These are phyloP conservation scores for Exophiala viscosa DNA, from an alignment of 2,329 filamentous ascomycete species.

Conservation along the genomic window DNA sequence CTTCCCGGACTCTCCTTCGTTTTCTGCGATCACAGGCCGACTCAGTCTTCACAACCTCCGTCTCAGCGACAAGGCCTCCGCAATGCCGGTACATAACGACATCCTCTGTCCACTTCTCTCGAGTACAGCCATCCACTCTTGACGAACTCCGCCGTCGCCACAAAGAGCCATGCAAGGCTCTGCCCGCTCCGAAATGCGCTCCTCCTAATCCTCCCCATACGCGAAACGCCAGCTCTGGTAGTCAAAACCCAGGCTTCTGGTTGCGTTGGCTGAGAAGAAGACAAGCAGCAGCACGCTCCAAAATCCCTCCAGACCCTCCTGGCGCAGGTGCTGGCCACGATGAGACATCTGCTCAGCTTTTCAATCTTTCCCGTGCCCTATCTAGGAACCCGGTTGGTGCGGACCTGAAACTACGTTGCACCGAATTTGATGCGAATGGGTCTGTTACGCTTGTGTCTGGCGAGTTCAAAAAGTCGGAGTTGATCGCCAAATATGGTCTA, in stretches of 20 bases:
- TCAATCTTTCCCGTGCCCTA: constrained; percentile 63
- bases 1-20: constrained; percentile 60
- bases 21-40: constrained; percentile 71
- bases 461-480: constrained; percentile 95
- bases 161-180: constrained; percentile 23
- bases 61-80: constrained; percentile 18
- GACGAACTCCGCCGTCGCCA: constrained; percentile 24
- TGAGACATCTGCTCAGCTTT: constrained; percentile 56
- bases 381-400: constrained; percentile 58
- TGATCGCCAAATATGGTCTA: constrained; percentile 79
- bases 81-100: constrained; percentile 24
- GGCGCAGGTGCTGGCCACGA: constrained; percentile 29
- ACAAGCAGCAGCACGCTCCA: constrained; percentile 9
- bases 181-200: constrained; percentile 19
- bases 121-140: constrained; percentile 2
- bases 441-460: constrained; percentile 89
- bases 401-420: constrained; percentile 82
- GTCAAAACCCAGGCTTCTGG: constrained; percentile 20
- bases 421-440: constrained; percentile 88
- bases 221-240: constrained; percentile 23
- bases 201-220: constrained; percentile 17
- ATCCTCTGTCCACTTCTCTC: neutral
- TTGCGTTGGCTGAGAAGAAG: constrained; percentile 21
- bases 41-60: constrained; percentile 37
- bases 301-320: constrained; percentile 9